Evolutionary conservation across 768 basidiomycete species (phyloP).

Genomic region (Dentipellis fragilis): DNA sequence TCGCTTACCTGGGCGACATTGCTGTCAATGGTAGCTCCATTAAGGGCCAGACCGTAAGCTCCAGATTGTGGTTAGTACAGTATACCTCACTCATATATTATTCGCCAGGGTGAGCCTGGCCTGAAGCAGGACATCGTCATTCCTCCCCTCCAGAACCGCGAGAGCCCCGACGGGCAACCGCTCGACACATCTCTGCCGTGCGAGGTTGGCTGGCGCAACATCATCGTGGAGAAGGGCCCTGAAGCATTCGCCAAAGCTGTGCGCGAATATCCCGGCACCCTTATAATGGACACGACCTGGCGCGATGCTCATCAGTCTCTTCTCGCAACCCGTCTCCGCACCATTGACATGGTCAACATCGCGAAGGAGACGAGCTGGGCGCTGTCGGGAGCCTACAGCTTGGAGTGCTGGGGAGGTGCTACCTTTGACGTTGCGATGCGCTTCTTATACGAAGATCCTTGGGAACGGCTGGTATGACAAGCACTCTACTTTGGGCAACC

Average conservation of each 20-base stretch:
- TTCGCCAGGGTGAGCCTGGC: slow-evolving; percentile 75
- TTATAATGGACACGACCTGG: slow-evolving; percentile 99
- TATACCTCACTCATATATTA: neutral
- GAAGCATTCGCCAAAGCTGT: slow-evolving; percentile 98
- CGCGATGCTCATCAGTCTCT: slow-evolving; percentile 98
- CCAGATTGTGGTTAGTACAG: neutral
- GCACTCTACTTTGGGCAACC: neutral
- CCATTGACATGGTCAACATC: slow-evolving; percentile 96
- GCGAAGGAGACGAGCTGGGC: slow-evolving; percentile 96
- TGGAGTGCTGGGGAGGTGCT: slow-evolving; percentile 99
- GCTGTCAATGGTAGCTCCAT: slow-evolving; percentile 97
- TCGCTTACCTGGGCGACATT: slow-evolving; percentile 94
- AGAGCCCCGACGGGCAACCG: slow-evolving; percentile 62
- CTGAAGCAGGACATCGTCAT: slow-evolving; percentile 81
- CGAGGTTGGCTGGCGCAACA: slow-evolving; percentile 91
- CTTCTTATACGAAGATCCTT: slow-evolving; percentile 99
- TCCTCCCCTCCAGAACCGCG: slow-evolving; percentile 70
- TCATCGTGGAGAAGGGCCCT: slow-evolving; percentile 95
- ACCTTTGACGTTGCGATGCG: slow-evolving; percentile 99
- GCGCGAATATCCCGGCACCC: slow-evolving; percentile 86
- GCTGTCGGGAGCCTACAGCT: slow-evolving; percentile 86
- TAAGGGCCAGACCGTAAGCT: slow-evolving; percentile 68
- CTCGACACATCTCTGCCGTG: slow-evolving; percentile 80
- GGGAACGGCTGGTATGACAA: slow-evolving; percentile 81
- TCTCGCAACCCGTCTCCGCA: slow-evolving; percentile 91